phyloP scores from a whole-genome alignment of 768 basidiomycete genomes.

The Mycena vulgaris region DNA sequence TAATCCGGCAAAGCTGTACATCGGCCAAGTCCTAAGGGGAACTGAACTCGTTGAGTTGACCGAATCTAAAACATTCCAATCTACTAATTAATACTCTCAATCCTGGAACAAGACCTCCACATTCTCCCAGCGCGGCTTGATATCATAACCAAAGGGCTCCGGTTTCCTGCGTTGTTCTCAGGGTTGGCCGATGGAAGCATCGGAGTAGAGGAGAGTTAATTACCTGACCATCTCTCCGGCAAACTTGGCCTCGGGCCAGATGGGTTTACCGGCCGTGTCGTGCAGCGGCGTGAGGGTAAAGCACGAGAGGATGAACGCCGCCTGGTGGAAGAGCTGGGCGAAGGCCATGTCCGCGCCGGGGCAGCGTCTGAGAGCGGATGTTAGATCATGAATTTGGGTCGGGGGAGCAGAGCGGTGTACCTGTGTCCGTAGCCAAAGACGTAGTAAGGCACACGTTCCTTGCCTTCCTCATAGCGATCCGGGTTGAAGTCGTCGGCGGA shows the following conservation, averaged over 20 bases:
- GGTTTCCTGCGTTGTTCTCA: too few species aligned
- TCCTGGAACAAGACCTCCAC: neutral
- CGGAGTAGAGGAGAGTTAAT: too few species aligned
- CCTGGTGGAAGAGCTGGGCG: neutral
- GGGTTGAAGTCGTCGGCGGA: neutral
- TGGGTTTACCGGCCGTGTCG: neutral
- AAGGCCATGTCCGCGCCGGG: neutral
- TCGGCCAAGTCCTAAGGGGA: too few species aligned
- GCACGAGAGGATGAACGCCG: neutral
- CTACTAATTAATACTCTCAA: neutral
- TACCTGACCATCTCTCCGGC: neutral
- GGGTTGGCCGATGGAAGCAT: too few species aligned
- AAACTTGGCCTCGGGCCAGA: neutral
- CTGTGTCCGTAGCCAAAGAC: neutral
- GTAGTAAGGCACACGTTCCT: neutral
- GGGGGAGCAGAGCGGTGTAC: too few species aligned
- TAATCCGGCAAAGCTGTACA: too few species aligned
- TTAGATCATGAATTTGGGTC: too few species aligned
- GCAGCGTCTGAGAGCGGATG: neutral
- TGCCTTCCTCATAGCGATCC: neutral
- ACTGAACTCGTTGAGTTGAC: too few species aligned
- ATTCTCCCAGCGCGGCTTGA: neutral
- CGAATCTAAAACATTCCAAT: too few species aligned
- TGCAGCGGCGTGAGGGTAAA: neutral
- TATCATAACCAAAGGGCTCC: neutral